Base-by-base conservation (phyloP, 768 basidiomycete species). In the Serendipita indica region DNA sequence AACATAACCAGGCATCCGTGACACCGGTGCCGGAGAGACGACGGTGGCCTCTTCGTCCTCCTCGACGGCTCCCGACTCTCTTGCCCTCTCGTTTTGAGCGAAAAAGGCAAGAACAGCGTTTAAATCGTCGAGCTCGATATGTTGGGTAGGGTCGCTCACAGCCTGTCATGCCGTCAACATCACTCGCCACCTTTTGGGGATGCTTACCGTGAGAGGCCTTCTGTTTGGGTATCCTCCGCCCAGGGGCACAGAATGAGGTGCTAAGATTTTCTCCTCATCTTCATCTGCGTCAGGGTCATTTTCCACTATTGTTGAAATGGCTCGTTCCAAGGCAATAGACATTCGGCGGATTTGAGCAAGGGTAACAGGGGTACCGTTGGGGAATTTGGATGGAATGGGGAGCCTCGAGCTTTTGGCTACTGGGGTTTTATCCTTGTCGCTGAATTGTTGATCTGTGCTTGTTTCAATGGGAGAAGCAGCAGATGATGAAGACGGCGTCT, bases 1-100 rank as follows among this genome's bases (percentile, higher is more conserved):
- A 59, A 89, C 81, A 69, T 91, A 91, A 13, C 89, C 89, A 58
- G 89, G 88, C 20, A 87, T 66, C 37, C 79, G 75, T 39, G 77
- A 75, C 0, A 71, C 70, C 32, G 77, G 77, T 30, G 77, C 78
- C n/a, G 1, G 82, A 83, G 52, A 78, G 69, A n/a, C 75, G 77
- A 37, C 72, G 77, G 49, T 69, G 45, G 80, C 75, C 30, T 72
- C 66, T 39, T 72, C 69, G 20, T 73, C 67, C 39, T 77, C 76
- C 58, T 75, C 78, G 65, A 86, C 84, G 30, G 80, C 75, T 22
- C 81, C 85, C 58, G 86, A 79, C 32, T 85, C 86, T 65, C 83
- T 85, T 28, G 79, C 82, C 33, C 80, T 75, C 66, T 83, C 83
- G 61, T 73, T 75, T 52, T 77, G 73, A 27, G 69, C 68, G 22